phyloP scores from a whole-genome alignment of 306 rosid genomes.

The Mucuna pruriens region DNA sequence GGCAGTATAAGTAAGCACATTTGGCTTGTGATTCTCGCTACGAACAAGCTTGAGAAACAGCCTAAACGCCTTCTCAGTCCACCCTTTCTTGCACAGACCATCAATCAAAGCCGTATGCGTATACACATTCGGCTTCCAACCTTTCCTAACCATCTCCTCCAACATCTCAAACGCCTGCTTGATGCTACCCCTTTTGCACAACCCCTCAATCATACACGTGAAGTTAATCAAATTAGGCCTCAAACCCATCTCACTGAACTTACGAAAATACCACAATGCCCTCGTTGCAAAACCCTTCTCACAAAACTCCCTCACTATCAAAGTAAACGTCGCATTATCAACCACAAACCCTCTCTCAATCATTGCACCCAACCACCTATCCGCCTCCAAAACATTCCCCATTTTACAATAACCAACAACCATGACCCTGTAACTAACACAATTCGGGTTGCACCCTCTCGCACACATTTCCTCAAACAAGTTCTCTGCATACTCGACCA shows the following conservation, averaged over 20 bases:
- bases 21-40: conserved; percentile 78
- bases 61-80: conserved; percentile 95
- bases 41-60: conserved; percentile 91
- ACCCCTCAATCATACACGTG: conserved; percentile 75
- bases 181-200: conserved; percentile 87
- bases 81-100: conserved; percentile 96
- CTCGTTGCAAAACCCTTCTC: conserved; percentile 58
- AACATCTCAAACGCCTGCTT: conserved; percentile 96
- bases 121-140: conserved; percentile 94
- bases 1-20: conserved; percentile 83
- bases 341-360: conserved; percentile 68
- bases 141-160: conserved; percentile 93
- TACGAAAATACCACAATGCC: conserved; percentile 73
- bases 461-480: conserved; percentile 81
- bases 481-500: conserved; percentile 72
- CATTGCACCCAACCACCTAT: conserved; percentile 79
- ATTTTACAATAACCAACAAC: conserved; percentile 66
- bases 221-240: conserved; percentile 81
- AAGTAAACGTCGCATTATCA: conserved; percentile 71
- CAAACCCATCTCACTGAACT: conserved; percentile 65
- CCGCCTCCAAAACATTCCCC: conserved; percentile 65
- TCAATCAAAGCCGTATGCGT: conserved; percentile 77
- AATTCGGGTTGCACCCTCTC: conserved; percentile 73
- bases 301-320: conserved; percentile 58
- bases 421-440: conserved; percentile 68